phyloP scores from a whole-genome alignment of 768 basidiomycete genomes.

The Lentinus tigrinus region DNA sequence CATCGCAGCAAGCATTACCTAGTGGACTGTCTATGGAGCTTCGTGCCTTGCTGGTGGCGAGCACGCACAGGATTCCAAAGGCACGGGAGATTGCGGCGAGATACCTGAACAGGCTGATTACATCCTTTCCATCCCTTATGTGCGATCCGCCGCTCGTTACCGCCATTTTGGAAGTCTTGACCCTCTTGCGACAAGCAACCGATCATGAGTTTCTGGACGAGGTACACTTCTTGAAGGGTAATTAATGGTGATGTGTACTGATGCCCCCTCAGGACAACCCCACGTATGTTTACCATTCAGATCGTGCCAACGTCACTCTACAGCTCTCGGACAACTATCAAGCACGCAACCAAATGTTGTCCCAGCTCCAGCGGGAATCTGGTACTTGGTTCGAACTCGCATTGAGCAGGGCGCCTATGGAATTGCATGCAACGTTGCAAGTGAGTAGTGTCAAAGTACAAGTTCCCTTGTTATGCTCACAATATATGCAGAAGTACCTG shows the following conservation, averaged over 20 bases:
- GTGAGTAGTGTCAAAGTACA: constrained; percentile 38
- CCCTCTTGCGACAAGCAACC: constrained; percentile 81
- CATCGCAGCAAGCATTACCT: constrained; percentile 78
- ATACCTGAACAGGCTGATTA: constrained; percentile 83
- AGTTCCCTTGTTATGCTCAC: background rate
- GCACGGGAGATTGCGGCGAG: constrained; percentile 80
- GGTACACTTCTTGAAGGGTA: constrained; percentile 38
- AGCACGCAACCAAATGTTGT: constrained; percentile 81
- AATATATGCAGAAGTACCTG: constrained; percentile 75
- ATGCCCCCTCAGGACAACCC: constrained; percentile 73
- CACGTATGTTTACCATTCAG: constrained; percentile 77
- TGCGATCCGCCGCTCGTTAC: constrained; percentile 87
- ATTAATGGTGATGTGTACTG: background rate
- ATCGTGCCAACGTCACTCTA: constrained; percentile 69
- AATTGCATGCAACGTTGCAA: constrained; percentile 90
- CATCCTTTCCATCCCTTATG: constrained; percentile 91
- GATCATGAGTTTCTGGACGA: constrained; percentile 92
- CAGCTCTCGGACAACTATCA: constrained; percentile 85
- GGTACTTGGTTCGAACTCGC: constrained; percentile 85
- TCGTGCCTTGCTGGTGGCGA: constrained; percentile 67
- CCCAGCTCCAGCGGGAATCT: constrained; percentile 70
- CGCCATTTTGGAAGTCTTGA: constrained; percentile 87
- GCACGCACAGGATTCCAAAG: constrained; percentile 81
- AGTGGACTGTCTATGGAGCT: constrained; percentile 68
- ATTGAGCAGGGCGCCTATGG: constrained; percentile 84